Evolutionary conservation across 2,329 filamentous ascomycete species (phyloP).

Genomic region (Fusarium illudens): DNA sequence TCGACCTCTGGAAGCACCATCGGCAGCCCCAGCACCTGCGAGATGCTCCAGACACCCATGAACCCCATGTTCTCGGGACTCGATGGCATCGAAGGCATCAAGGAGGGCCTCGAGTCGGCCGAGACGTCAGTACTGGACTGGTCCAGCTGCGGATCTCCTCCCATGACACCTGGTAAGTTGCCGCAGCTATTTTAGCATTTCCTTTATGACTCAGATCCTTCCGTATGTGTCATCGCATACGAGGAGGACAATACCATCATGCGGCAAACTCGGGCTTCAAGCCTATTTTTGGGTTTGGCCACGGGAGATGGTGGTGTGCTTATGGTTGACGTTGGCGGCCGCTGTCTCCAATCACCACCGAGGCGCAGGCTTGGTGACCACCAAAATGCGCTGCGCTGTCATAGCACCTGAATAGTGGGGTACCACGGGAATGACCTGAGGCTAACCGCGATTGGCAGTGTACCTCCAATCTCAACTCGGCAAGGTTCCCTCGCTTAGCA

Average conservation of each 20-base stretch:
- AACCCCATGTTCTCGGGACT: slow-evolving; percentile 80
- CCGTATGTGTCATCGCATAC: slow-evolving; percentile 9
- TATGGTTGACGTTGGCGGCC: slow-evolving; percentile 27
- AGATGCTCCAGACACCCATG: slow-evolving; percentile 82
- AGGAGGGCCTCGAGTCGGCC: slow-evolving; percentile 75
- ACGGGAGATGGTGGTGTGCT: slow-evolving; percentile 19
- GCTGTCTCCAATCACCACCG: slow-evolving; percentile 26
- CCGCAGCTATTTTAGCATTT: not conserved
- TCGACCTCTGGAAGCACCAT: slow-evolving; percentile 85
- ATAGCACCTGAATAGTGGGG: slow-evolving; percentile 37
- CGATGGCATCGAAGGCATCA: slow-evolving; percentile 69
- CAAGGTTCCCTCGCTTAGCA: slow-evolving; percentile 67
- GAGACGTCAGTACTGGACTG: slow-evolving; percentile 82
- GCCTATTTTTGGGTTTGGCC: slow-evolving; percentile 34
- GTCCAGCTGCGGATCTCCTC: slow-evolving; percentile 80
- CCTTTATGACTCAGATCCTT: slow-evolving; percentile 2
- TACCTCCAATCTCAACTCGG: slow-evolving; percentile 58
- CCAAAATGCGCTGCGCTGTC: slow-evolving; percentile 26
- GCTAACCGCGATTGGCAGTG: slow-evolving; percentile 55
- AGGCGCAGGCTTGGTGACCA: slow-evolving; percentile 17
- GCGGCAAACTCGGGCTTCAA: slow-evolving; percentile 19
- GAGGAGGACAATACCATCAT: slow-evolving; percentile 17
- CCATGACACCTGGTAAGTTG: slow-evolving; percentile 87
- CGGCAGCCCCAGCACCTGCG: slow-evolving; percentile 83
- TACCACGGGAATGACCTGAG: slow-evolving; percentile 24